Conservation (phyloP, 257 asterid genomes). For the Nicotiana knightiana region DNA sequence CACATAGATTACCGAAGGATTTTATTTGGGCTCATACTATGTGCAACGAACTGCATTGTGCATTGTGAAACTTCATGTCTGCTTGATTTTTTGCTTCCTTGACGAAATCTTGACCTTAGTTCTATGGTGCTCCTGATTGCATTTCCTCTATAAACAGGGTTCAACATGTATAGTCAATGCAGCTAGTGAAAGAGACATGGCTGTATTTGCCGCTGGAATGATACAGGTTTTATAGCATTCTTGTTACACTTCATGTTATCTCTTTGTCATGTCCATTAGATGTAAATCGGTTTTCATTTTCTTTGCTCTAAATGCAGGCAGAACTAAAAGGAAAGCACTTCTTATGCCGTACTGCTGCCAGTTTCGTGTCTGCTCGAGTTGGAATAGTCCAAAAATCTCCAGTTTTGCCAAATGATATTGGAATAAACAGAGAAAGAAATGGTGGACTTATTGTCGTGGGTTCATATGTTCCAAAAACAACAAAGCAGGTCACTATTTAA, state of each 20-base stretch:
- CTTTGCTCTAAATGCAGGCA: conserved; percentile 50
- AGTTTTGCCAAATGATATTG: conserved; percentile 61
- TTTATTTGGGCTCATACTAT: too few species aligned
- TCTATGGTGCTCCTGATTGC: not conserved
- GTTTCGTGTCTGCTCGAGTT: conserved; percentile 91
- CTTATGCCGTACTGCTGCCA: conserved; percentile 98
- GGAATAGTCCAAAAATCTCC: conserved; percentile 85
- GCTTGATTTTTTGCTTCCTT: not conserved
- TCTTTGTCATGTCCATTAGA: conserved; percentile 11
- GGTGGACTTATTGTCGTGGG: conserved; percentile 97
- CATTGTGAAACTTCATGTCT: not conserved
- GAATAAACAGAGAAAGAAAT: conserved; percentile 37
- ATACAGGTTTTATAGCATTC: conserved; percentile 51
- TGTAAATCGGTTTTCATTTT: conserved; percentile 17
- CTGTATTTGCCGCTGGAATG: conserved; percentile 96
- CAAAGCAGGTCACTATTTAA: conserved; percentile 65
- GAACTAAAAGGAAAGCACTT: conserved; percentile 85
- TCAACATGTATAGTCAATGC: conserved; percentile 91
- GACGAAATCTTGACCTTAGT: not conserved
- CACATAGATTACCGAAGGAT: too few species aligned
- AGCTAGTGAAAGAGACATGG: conserved; percentile 93
- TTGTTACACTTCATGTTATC: conserved; percentile 8
- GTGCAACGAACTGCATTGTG: not conserved
- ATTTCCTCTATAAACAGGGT: conserved; percentile 50
- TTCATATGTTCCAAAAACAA: conserved; percentile 94